phyloP scores from a whole-genome alignment of 768 basidiomycete genomes.

The Russula virescens region DNA sequence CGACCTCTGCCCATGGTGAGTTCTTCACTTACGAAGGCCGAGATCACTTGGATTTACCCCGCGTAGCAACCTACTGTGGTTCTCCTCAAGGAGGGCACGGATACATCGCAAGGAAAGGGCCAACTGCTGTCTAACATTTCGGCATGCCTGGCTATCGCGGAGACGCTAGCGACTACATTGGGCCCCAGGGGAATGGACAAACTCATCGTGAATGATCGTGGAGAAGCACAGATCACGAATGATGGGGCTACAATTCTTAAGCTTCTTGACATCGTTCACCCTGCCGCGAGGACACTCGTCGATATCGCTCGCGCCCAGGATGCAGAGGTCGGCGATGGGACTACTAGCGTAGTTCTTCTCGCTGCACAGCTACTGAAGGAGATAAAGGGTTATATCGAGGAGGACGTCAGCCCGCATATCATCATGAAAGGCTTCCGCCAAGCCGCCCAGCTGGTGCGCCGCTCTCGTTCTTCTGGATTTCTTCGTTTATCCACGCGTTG shows the following conservation, averaged over 20 bases:
- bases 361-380: slow-evolving; percentile 95
- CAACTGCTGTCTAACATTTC: slow-evolving; percentile 94
- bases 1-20: slow-evolving; percentile 42
- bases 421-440: slow-evolving; percentile 95
- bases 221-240: slow-evolving; percentile 97
- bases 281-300: slow-evolving; percentile 94
- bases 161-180: slow-evolving; percentile 90
- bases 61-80: slow-evolving; percentile 94
- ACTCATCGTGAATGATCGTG: slow-evolving; percentile 87
- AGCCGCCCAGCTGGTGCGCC: slow-evolving; percentile 75
- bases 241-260: slow-evolving; percentile 99
- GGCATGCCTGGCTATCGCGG: slow-evolving; percentile 89
- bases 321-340: slow-evolving; percentile 97
- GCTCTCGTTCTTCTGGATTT: slow-evolving; percentile 16
- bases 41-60: slow-evolving; percentile 13
- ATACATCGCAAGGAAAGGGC: slow-evolving; percentile 89
- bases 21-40: background rate
- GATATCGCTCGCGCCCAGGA: slow-evolving; percentile 98
- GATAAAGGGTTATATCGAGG: slow-evolving; percentile 85
- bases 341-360: slow-evolving; percentile 91
- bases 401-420: slow-evolving; percentile 94
- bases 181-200: slow-evolving; percentile 99
- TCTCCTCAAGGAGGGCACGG: slow-evolving; percentile 93
- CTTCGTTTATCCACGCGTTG: background rate
- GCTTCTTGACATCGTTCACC: slow-evolving; percentile 95